Base-by-base conservation (phyloP, 352 stramenopile genomes). In the Heterotrichella gracilis region DNA sequence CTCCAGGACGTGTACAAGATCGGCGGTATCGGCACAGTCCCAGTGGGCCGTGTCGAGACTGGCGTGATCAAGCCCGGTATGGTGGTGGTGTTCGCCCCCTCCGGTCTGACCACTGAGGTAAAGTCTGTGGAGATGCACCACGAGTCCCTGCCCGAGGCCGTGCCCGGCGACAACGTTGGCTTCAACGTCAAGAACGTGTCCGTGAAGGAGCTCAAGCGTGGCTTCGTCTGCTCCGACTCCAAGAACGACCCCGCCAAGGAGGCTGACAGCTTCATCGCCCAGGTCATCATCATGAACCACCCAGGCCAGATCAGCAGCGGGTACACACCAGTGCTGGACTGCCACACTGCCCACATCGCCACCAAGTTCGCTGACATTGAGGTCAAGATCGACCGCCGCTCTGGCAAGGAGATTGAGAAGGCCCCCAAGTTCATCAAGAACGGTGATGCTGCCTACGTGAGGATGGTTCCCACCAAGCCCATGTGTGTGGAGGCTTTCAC, bases 1-100 rank as follows among this genome's bases (percentile, higher is more conserved):
- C 78, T 97, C 63, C 85, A 96, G 76, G 86, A 95, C 76, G 86
- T 95, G 2, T 95, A 95, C 81, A 94, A 96, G 79, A 96, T 97
- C 75, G 84, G 81, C 72, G 88, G 88, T 77, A 90, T 96, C 68
- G 90, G 90, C 74, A 95, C 85, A 68, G 86, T 96, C 68, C 84
- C 87, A n/a, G 84, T 95, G 21, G 92, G 90, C 39, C 82, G 89
- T 75, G 85, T 98, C 20, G 89, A 96, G 81, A 96, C 88, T 22
- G 92, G 92, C 75, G 75, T 90, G 25, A 82, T 98, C 20, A 92
- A 89, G 79, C 85, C 85, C 68, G 88, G 84, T 73, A 96, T 95
- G 74, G 77, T 83, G 69, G 76, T 86, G 22, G 78, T 73, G 0
- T 93, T 98, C 77, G 87, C 84, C 68, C 90, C 89, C 41, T 75